Percentiles rank a stretch among this genome's conserved stretches.
These are phyloP conservation scores for Sarcomyxa edulis DNA, from an alignment of 768 basidiomycete genomes.

Conservation along the genomic window DNA sequence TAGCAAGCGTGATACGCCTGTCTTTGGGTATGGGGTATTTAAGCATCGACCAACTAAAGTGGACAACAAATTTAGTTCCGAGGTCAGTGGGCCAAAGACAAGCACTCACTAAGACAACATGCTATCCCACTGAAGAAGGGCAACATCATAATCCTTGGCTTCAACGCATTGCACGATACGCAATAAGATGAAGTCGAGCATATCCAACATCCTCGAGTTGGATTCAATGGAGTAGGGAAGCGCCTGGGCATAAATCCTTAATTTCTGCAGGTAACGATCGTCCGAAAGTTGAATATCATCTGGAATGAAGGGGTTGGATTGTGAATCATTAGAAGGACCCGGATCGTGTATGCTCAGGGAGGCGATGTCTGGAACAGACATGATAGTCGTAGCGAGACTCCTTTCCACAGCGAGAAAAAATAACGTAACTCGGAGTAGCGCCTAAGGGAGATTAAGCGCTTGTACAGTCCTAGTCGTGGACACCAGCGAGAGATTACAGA, in stretches of 20 bases:
- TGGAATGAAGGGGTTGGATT: constrained; percentile 14
- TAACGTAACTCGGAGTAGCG: too few species aligned
- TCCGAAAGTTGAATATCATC: constrained; percentile 25
- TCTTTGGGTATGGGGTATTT: constrained; percentile 85
- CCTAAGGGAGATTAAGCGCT: too few species aligned
- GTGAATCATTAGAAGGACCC: constrained; percentile 6
- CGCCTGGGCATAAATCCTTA: constrained; percentile 55
- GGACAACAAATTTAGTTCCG: constrained; percentile 1
- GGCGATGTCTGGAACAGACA: constrained; percentile 45
- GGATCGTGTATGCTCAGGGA: constrained; percentile 35
- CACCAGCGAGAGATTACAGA: too few species aligned
- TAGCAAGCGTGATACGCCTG: constrained; percentile 66
- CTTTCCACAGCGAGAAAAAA: too few species aligned
- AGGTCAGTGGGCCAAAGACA: background rate
- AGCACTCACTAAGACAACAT: constrained; percentile 64
- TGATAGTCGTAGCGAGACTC: too few species aligned
- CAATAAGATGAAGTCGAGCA: constrained; percentile 69
- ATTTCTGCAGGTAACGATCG: constrained; percentile 50
- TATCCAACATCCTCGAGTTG: constrained; percentile 65
- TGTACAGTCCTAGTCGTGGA: too few species aligned
- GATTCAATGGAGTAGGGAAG: constrained; percentile 79
- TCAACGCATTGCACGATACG: constrained; percentile 69
- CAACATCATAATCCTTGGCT: constrained; percentile 79
- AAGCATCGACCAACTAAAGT: constrained; percentile 70
- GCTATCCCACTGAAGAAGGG: constrained; percentile 75